Conservation (phyloP, 169 alveolate genomes). For the Neospora caninum region DNA sequence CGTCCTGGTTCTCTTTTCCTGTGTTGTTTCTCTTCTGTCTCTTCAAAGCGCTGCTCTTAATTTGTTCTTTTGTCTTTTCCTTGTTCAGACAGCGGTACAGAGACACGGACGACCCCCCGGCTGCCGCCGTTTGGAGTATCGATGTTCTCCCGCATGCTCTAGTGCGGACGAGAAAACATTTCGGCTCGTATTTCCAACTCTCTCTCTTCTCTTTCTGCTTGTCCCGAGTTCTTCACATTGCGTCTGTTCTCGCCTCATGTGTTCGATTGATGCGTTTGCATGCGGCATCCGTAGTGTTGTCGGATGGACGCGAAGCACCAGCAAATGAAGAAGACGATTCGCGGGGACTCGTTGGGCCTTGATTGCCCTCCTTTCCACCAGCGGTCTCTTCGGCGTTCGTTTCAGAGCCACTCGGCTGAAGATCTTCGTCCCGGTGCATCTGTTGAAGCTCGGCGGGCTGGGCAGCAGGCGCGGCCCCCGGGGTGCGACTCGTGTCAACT, state of each 20-base stretch:
- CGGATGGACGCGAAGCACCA: neutral
- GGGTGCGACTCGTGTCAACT: conserved; percentile 64
- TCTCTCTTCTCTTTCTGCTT: neutral
- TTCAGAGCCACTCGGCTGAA: neutral
- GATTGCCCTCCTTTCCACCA: neutral
- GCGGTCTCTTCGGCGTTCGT: neutral
- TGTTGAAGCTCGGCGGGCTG: neutral
- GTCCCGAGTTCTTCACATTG: neutral
- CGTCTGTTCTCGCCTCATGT: neutral
- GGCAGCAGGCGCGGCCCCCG: conserved; percentile 39
- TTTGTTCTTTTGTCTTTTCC: neutral
- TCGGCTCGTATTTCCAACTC: neutral
- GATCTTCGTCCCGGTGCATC: conserved; percentile 10
- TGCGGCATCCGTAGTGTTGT: neutral
- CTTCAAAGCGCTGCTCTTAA: too few relatives aligned
- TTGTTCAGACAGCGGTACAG: neutral
- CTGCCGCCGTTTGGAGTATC: neutral
- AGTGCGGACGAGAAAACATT: neutral
- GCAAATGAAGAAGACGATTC: neutral
- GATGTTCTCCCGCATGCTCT: neutral
- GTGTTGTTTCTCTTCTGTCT: too few relatives aligned
- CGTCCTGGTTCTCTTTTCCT: too few relatives aligned
- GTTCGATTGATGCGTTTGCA: neutral
- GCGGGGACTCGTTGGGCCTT: neutral
- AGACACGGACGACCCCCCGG: neutral